Base-by-base conservation (phyloP, 306 rosid genomes). In the Adenanthera pavonina region DNA sequence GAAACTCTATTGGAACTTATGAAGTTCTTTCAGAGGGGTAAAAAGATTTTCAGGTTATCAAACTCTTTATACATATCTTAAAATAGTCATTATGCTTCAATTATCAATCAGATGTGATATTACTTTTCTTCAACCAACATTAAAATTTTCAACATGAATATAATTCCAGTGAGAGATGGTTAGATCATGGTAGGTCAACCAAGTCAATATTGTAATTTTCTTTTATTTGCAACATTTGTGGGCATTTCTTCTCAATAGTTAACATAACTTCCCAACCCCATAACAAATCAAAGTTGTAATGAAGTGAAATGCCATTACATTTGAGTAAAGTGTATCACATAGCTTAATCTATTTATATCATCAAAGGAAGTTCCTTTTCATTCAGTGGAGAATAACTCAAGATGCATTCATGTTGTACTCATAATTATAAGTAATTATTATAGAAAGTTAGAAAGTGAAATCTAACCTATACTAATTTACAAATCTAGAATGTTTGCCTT, bases 31-130 rank as follows among this genome's bases (percentile, higher is more conserved):
- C 33, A 65, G 17, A 61, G n/a, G 8, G 13, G 5, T 5, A 4
- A 62, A 62, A 3, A 62, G 13, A 43, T 33, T 33, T 62, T 33
- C 34, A 12, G 69, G n/a, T 62, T n/a, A 11, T 13, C 2, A 34
- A 33, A 62, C 36, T 12, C 38, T 62, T 25, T 25, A 25, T 62
- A 62, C 11, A 33, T 34, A n/a, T 33, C 9, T 4, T 12, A 33
- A 62, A 62, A 62, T 34, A 62, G 8, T n/a, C 43, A 60, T 62
- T 34, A 62, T 62, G 69, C 40, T 62, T 62, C 17, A 62, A n/a
- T 62, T 62, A 33, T 62, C 69, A 62, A 34, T 8, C 8, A 33
- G n/a, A 30, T 62, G 1, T 0, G 19, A 34, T 1, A 33, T 34
- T 25, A 25, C 1, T 14, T 9, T 33, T 33, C 69, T 62, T 33